Evolutionary conservation across 148 eudicot species (phyloP).

Genomic region (Nepenthes mirabilis): DNA sequence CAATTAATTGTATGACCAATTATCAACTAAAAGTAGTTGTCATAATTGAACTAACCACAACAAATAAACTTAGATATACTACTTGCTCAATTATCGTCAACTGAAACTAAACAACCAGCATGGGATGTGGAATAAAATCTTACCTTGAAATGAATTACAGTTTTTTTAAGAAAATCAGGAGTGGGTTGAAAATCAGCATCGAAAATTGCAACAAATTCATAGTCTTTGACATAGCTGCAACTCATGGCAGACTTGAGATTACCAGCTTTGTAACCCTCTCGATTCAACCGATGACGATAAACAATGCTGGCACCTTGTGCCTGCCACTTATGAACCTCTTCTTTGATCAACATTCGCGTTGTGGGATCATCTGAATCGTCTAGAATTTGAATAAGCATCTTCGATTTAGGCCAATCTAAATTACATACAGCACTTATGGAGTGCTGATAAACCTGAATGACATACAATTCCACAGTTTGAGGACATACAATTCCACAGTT

Average conservation of each 20-base stretch:
- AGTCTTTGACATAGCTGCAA: slow-evolving; percentile 23
- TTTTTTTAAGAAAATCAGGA: slow-evolving; percentile 17
- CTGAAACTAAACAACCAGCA: not conserved
- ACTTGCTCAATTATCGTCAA: no score
- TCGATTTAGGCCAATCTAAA: slow-evolving; percentile 8
- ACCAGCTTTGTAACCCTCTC: slow-evolving; percentile 24
- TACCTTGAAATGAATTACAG: slow-evolving; percentile 24
- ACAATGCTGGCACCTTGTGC: slow-evolving; percentile 16
- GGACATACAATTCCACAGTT: not conserved
- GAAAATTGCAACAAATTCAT: slow-evolving; percentile 20
- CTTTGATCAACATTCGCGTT: slow-evolving; percentile 18
- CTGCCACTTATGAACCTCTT: slow-evolving; percentile 18
- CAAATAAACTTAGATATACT: not conserved
- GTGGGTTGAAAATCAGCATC: slow-evolving; percentile 23
- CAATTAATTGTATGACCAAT: not conserved
- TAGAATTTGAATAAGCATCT: slow-evolving; percentile 6
- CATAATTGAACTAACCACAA: not conserved
- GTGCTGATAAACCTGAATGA: slow-evolving; percentile 10
- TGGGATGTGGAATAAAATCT: not conserved
- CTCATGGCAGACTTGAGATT: slow-evolving; percentile 25
- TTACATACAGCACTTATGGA: slow-evolving; percentile 9
- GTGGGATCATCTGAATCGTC: slow-evolving; percentile 11
- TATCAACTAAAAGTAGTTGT: not conserved
- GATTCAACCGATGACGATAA: slow-evolving; percentile 15
- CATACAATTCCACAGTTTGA: not conserved